Base-by-base conservation (phyloP, 345 rosid genomes). In the Aquilaria yunnanensis region DNA sequence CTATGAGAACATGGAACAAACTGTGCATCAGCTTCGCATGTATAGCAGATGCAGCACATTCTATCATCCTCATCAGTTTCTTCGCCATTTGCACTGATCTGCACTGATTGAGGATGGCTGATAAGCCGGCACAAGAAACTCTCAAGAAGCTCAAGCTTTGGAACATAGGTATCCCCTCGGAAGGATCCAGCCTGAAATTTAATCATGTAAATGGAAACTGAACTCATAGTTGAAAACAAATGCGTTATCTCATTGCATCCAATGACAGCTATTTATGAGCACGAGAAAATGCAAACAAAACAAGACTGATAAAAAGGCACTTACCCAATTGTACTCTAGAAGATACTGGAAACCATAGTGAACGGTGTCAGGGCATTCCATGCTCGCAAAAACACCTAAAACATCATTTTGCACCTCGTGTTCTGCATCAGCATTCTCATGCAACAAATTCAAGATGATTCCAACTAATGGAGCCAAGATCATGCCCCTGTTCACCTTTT, bases 1-100 rank as follows among this genome's bases (percentile, higher is more conserved):
- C 69, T 78, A 66, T 94, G 97, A 10, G 83, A 85, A 76, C 99
- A 94, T 3, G 99, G 96, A 10, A 70, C 75, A 46, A 94, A 82
- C 78, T 71, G 61, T 12, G 95, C 89, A 70, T 90, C 86, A 11
- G 89, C 88, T 57, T 80, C 79, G 0, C 76, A 61, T 1, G 81
- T 76, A 11, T 82, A 94, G 78, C 99, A 94, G 72, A 94, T 88
- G 78, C 99, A 90, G 80, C 97, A 94, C 37, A 68, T 79, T 56
- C 67, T 66, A 29, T 90, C 98, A 34, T 86, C 87, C 6, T 46
- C 47, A 61, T 82, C 89, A 1, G 63, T 70, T 51, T 67, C 81
- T 60, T 72, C 81, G 23, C 23, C 23, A 23, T 60, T 61, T 70
- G 29, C 46, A 50, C 37, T 51, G 62, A 50, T 67, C 37, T 76